Evolutionary conservation across 208 protist genomes (phyloP).

Genomic region (Crithidia bombi): DNA sequence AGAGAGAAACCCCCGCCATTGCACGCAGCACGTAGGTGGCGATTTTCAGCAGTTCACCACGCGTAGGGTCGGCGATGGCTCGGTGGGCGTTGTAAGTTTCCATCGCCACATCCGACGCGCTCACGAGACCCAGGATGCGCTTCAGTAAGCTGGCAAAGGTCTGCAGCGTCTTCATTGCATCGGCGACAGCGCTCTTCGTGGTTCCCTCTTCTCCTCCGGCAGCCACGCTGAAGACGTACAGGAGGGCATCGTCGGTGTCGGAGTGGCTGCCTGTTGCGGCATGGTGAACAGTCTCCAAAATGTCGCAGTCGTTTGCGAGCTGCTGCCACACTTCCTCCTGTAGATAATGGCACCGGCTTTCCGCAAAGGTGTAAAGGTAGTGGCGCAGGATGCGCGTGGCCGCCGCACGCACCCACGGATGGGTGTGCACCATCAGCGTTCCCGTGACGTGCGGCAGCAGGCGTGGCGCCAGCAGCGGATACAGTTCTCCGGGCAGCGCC

Average conservation of each 20-base stretch:
- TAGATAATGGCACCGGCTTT: constrained; percentile 61
- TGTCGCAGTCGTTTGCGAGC: constrained; percentile 1
- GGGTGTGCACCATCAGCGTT: constrained; percentile 68
- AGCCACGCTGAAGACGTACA: constrained; percentile 1
- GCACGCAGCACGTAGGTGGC: constrained; percentile 68
- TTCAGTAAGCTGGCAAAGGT: constrained; percentile 39
- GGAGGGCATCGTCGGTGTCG: not conserved
- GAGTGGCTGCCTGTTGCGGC: not conserved
- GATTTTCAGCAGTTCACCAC: constrained; percentile 69
- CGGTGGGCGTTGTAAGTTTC: constrained; percentile 82
- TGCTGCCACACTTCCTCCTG: constrained; percentile 39
- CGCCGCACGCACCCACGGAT: constrained; percentile 84
- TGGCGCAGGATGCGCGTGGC: constrained; percentile 72
- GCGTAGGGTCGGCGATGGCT: constrained; percentile 65
- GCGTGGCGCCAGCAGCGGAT: constrained; percentile 39
- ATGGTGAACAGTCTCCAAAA: too few species aligned
- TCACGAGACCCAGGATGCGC: constrained; percentile 59
- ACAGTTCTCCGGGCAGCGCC: constrained; percentile 56
- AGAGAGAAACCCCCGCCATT: constrained; percentile 41
- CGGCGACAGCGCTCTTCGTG: constrained; percentile 6
- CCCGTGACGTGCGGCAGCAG: constrained; percentile 52
- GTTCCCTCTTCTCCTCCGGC: not conserved
- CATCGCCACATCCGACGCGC: constrained; percentile 74
- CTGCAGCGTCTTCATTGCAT: constrained; percentile 26
- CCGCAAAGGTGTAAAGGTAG: constrained; percentile 81